These are phyloP conservation scores for Candida methanosorbosa DNA, from an alignment of 805 yeast species.

Conservation along the genomic window DNA sequence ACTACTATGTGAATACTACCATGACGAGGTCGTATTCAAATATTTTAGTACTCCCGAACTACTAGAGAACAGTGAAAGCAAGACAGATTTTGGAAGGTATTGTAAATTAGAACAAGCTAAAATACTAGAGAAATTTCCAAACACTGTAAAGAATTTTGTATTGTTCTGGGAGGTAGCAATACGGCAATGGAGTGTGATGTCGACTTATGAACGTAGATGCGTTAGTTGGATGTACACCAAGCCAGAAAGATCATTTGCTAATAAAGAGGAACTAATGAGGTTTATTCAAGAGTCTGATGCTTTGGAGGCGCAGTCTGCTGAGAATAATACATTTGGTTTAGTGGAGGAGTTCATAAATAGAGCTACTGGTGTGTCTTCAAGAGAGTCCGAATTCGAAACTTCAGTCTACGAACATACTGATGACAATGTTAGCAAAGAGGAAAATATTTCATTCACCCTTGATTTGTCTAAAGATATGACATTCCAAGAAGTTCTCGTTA, in stretches of 20 bases:
- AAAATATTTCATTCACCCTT: neutral
- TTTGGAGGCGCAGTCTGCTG: neutral
- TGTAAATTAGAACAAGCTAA: constrained; percentile 12
- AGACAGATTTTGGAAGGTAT: constrained; percentile 21
- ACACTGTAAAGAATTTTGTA: constrained; percentile 12
- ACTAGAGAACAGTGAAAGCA: constrained; percentile 14
- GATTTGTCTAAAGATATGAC: neutral
- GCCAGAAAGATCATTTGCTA: constrained; percentile 13
- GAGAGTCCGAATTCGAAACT: neutral
- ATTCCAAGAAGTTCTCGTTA: neutral
- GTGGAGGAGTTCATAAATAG: neutral
- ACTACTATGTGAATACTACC: constrained; percentile 6
- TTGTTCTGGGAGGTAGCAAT: constrained; percentile 19
- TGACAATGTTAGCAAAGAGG: neutral
- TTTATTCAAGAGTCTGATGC: constrained; percentile 2
- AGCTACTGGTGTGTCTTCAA: neutral
- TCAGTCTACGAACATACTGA: neutral
- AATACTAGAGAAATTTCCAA: constrained; percentile 11
- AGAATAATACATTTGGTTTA: neutral
- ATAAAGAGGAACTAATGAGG: constrained; percentile 14
- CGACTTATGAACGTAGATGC: constrained; percentile 9
- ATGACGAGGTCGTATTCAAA: constrained; percentile 2
- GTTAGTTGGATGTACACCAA: constrained; percentile 4
- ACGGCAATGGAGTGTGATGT: constrained; percentile 13
- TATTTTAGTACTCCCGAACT: constrained; percentile 8